These are phyloP conservation scores for Populus simonii DNA, from an alignment of 345 rosid genomes.

Conservation along the genomic window DNA sequence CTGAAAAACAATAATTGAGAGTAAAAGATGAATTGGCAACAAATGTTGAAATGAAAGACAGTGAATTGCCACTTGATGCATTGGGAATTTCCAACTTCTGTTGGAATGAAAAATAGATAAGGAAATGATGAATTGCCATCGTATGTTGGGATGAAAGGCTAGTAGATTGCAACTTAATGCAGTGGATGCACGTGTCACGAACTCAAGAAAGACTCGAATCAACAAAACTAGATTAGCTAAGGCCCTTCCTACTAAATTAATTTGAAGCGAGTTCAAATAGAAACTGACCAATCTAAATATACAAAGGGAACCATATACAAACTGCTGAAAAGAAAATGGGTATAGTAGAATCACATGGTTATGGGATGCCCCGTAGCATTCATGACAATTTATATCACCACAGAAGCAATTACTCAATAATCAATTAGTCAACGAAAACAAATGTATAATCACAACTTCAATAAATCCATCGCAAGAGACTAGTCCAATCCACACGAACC, in stretches of 20 bases:
- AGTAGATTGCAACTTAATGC: slow-evolving; percentile 9
- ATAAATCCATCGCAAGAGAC: slow-evolving; percentile 4
- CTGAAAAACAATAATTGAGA: slow-evolving; percentile 25
- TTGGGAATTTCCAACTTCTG: background rate
- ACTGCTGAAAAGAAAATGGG: background rate
- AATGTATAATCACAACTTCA: background rate
- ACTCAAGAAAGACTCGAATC: background rate
- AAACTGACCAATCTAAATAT: slow-evolving; percentile 5
- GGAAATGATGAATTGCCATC: background rate
- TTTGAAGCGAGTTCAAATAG: background rate
- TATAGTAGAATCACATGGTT: background rate
- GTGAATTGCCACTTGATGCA: slow-evolving; percentile 11
- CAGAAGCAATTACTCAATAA: slow-evolving; percentile 7
- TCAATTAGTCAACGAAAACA: background rate
- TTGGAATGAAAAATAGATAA: background rate
- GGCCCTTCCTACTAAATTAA: background rate
- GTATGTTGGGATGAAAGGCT: slow-evolving; percentile 18
- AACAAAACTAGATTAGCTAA: background rate
- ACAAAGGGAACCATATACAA: background rate
- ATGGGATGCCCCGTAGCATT: background rate
- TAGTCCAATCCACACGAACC: background rate
- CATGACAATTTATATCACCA: background rate
- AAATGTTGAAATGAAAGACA: slow-evolving; percentile 17
- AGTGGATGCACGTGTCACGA: background rate
- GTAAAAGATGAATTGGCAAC: background rate